These are phyloP conservation scores for Paratinospora sagittata DNA, from an alignment of 164 flowering plant species.

Conservation along the genomic window DNA sequence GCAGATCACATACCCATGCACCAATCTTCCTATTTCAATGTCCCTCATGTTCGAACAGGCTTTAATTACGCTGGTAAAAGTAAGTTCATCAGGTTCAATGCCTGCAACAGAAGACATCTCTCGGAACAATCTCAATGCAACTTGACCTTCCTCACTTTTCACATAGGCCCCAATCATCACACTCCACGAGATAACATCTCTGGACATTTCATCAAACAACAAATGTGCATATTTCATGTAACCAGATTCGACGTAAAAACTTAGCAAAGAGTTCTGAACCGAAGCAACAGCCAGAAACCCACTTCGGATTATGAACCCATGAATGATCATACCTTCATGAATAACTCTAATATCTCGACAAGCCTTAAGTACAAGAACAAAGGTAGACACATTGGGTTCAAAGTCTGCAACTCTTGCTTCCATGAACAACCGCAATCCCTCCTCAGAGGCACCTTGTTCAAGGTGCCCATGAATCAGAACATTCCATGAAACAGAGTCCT, in stretches of 20 bases:
- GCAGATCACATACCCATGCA: constrained; percentile 44
- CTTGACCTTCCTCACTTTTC: constrained; percentile 28
- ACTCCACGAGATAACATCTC: constrained; percentile 84
- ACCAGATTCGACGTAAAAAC: constrained; percentile 33
- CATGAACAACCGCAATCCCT: constrained; percentile 50
- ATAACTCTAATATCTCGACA: constrained; percentile 26
- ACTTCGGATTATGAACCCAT: constrained; percentile 46
- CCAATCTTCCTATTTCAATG: constrained; percentile 29
- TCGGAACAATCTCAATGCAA: constrained; percentile 41
- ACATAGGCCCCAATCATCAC: constrained; percentile 60
- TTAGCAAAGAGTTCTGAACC: constrained; percentile 58
- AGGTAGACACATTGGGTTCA: constrained; percentile 54
- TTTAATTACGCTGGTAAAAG: constrained; percentile 46
- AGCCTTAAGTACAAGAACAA: constrained; percentile 61
- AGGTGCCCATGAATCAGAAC: constrained; percentile 49
- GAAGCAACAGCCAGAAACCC: constrained; percentile 42
- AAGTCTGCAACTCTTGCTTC: constrained; percentile 47
- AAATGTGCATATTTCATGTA: constrained; percentile 29
- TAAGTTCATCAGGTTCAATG: constrained; percentile 49
- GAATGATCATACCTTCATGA: constrained; percentile 35
- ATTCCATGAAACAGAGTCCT: constrained; percentile 80
- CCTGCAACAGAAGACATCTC: constrained; percentile 35
- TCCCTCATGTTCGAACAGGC: constrained; percentile 45
- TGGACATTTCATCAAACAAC: constrained; percentile 74
- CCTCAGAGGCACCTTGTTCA: constrained; percentile 26